Percentiles rank a stretch among this genome's conserved stretches.
These are phyloP conservation scores for Xylaria venustula DNA, from an alignment of 495 filamentous ascomycete species.

Conservation along the genomic window DNA sequence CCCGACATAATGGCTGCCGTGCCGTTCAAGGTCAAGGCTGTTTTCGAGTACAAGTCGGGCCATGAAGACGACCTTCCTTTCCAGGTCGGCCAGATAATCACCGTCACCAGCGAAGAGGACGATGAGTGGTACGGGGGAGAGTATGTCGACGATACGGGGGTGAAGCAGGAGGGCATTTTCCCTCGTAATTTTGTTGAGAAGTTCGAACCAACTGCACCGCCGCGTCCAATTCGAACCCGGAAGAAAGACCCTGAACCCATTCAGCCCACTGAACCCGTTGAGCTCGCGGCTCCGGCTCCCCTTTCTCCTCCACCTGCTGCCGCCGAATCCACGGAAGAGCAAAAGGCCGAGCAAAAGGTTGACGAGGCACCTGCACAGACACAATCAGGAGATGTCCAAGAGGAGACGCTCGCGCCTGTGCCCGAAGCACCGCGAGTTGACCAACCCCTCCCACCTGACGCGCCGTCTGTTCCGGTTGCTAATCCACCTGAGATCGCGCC, in stretches of 20 bases:
- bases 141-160: constrained; percentile 72
- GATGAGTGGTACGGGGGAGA: constrained; percentile 93
- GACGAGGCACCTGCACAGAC: constrained; percentile 38
- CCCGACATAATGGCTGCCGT: constrained; percentile 64
- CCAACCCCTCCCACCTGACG: constrained; percentile 20
- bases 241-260: constrained; percentile 69
- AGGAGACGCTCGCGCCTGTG: constrained; percentile 21
- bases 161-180: constrained; percentile 84
- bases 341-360: constrained; percentile 7
- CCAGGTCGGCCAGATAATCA: constrained; percentile 80
- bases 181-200: constrained; percentile 96
- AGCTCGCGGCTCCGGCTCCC: constrained; percentile 46
- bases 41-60: constrained; percentile 87
- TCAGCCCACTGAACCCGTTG: no score
- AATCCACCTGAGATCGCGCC: constrained; percentile 38
- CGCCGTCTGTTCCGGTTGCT: constrained; percentile 35
- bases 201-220: constrained; percentile 87
- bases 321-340: constrained; percentile 45
- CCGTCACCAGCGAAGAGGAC: constrained; percentile 88
- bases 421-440: constrained; percentile 29
- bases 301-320: constrained; percentile 69
- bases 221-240: constrained; percentile 72
- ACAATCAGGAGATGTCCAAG: constrained; percentile 29
- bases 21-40: constrained; percentile 90
- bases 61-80: constrained; percentile 96